phyloP scores from a whole-genome alignment of 176 grass and related monocot species.

The Sorghum bicolor region Sorghum_bicolor_NCBIv3 NC_012873.2:55451001-55451500 shows the following conservation, averaged over 20 bases:
- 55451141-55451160: background rate
- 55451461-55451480: background rate
- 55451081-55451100: slow-evolving; percentile 40
- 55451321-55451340: background rate
- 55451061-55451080: slow-evolving; percentile 47
- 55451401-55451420: background rate
- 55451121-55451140: background rate
- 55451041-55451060: slow-evolving; percentile 44
- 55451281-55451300: background rate
- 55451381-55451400: background rate
- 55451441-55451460: slow-evolving; percentile 42
- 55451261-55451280: background rate
- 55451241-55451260: background rate
- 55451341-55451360: background rate
- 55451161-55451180: background rate
- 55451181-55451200: background rate
- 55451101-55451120: slow-evolving; percentile 10
- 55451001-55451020: slow-evolving; percentile 36
- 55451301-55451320: background rate
- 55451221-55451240: background rate
- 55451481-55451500: slow-evolving; percentile 41
- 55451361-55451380: background rate
- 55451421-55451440: slow-evolving; percentile 30
- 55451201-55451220: background rate
- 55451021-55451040: slow-evolving; percentile 58